These are phyloP conservation scores for Orbilia quercus DNA, from an alignment of 2,329 filamentous ascomycete species.

Conservation along the genomic window DNA sequence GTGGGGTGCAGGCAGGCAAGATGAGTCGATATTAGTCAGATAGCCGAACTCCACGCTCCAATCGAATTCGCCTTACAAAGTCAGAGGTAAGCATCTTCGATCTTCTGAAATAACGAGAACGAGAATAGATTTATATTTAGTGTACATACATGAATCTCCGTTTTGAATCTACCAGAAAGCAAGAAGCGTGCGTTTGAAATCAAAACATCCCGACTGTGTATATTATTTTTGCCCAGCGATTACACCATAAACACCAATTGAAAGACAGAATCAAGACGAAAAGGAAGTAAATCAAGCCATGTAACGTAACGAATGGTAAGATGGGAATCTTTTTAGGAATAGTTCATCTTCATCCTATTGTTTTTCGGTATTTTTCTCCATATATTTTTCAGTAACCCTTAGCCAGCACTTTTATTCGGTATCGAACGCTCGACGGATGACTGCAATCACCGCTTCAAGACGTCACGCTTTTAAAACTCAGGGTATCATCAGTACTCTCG, in stretches of 20 bases:
- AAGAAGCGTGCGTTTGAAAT: slow-evolving; percentile 2
- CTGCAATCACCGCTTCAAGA: background rate
- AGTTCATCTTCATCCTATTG: background rate
- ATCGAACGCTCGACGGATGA: too few species aligned
- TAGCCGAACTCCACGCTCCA: slow-evolving; percentile 11
- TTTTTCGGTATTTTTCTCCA: background rate
- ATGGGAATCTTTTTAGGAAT: background rate
- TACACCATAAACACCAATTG: slow-evolving; percentile 44
- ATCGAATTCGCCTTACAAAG: background rate
- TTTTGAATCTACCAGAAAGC: slow-evolving; percentile 16
- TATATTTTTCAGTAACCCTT: background rate
- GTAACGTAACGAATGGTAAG: background rate
- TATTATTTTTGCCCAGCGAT: slow-evolving; percentile 34
- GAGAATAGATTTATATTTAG: slow-evolving; percentile 24
- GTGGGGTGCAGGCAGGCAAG: background rate
- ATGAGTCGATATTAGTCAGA: slow-evolving; percentile 19
- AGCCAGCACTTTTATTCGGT: too few species aligned
- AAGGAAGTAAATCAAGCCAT: background rate
- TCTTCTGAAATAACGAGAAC: background rate
- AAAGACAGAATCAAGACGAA: background rate
- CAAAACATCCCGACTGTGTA: slow-evolving; percentile 26
- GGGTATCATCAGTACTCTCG: slow-evolving; percentile 8
- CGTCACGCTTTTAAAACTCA: background rate
- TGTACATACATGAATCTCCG: slow-evolving; percentile 33
- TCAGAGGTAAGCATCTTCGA: background rate